Evolutionary conservation across 2,329 filamentous ascomycete genomes (phyloP).

Genomic region (Amauroascus verrucosus): DNA sequence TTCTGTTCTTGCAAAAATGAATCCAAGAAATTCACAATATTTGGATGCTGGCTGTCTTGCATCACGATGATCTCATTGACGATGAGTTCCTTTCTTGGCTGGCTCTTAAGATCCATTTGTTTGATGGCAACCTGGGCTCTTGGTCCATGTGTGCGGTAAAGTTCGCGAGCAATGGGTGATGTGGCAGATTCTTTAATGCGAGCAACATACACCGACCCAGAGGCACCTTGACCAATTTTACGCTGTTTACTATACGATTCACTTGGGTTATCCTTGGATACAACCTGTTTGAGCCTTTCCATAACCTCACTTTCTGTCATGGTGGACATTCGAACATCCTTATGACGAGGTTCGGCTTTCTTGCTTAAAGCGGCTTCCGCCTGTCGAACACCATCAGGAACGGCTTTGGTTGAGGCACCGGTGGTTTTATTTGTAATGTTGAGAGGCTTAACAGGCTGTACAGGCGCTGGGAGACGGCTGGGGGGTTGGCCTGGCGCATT

Average conservation of each 20-base stretch:
- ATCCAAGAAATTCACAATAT: slow-evolving; percentile 98
- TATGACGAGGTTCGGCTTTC: slow-evolving; percentile 68
- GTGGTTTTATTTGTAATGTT: slow-evolving; percentile 62
- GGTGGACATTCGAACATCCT: slow-evolving; percentile 95
- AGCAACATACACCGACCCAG: slow-evolving; percentile 94
- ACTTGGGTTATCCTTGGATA: slow-evolving; percentile 90
- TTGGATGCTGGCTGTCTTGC: slow-evolving; percentile 96
- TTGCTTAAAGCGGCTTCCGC: slow-evolving; percentile 82
- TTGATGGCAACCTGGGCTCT: slow-evolving; percentile 94
- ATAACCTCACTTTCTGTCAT: slow-evolving; percentile 98
- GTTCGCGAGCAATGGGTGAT: slow-evolving; percentile 67
- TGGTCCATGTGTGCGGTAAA: slow-evolving; percentile 68
- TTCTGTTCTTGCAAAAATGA: slow-evolving; percentile 93
- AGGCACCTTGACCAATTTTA: slow-evolving; percentile 98
- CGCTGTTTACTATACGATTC: slow-evolving; percentile 98
- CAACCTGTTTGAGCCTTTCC: slow-evolving; percentile 85
- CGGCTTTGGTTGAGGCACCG: slow-evolving; percentile 29
- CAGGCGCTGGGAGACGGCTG: slow-evolving; percentile 50
- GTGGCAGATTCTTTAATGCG: slow-evolving; percentile 81
- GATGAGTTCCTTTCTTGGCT: slow-evolving; percentile 94
- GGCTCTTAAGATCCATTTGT: slow-evolving; percentile 97
- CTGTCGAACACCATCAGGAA: slow-evolving; percentile 64
- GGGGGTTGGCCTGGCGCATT: slow-evolving; percentile 40
- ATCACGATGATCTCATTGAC: slow-evolving; percentile 99
- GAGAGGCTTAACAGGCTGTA: slow-evolving; percentile 59